phyloP scores from a whole-genome alignment of 495 filamentous ascomycete species.

The Lentithecium fluviatile region DNA sequence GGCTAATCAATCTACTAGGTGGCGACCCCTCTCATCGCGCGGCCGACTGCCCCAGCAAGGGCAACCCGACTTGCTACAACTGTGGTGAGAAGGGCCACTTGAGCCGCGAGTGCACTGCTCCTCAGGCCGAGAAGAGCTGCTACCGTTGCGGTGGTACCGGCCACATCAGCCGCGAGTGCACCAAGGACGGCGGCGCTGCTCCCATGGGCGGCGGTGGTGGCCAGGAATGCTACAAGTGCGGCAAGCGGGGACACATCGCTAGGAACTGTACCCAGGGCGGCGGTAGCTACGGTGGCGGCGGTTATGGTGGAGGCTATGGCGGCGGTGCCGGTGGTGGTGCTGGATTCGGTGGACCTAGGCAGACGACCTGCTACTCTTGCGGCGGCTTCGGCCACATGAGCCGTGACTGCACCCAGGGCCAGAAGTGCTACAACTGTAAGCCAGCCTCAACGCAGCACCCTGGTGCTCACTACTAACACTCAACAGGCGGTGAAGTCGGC shows the following conservation, averaged over 20 bases:
- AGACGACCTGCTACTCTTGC: slow-evolving; percentile 93
- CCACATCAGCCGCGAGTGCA: slow-evolving; percentile 93
- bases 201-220: slow-evolving; percentile 54
- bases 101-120: slow-evolving; percentile 88
- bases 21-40: slow-evolving; percentile 78
- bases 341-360: slow-evolving; percentile 52
- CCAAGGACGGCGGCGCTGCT: slow-evolving; percentile 50
- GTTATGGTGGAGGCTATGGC: slow-evolving; percentile 45
- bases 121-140: slow-evolving; percentile 92
- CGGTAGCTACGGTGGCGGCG: slow-evolving; percentile 29
- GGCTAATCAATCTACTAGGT: slow-evolving; percentile 51
- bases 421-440: slow-evolving; percentile 99
- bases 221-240: slow-evolving; percentile 98
- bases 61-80: slow-evolving; percentile 89
- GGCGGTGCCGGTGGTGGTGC: slow-evolving; percentile 53
- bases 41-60: slow-evolving; percentile 93
- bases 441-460: slow-evolving; percentile 24
- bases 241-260: slow-evolving; percentile 93
- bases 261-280: slow-evolving; percentile 79
- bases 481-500: slow-evolving; percentile 76
- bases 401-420: slow-evolving; percentile 95
- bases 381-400: slow-evolving; percentile 96
- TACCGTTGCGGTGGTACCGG: slow-evolving; percentile 87
- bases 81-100: slow-evolving; percentile 86
- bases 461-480: slow-evolving; percentile 21